These are phyloP conservation scores for Phialocephala sp. DNA, from an alignment of 2,329 filamentous ascomycete genomes.

Conservation along the genomic window DNA sequence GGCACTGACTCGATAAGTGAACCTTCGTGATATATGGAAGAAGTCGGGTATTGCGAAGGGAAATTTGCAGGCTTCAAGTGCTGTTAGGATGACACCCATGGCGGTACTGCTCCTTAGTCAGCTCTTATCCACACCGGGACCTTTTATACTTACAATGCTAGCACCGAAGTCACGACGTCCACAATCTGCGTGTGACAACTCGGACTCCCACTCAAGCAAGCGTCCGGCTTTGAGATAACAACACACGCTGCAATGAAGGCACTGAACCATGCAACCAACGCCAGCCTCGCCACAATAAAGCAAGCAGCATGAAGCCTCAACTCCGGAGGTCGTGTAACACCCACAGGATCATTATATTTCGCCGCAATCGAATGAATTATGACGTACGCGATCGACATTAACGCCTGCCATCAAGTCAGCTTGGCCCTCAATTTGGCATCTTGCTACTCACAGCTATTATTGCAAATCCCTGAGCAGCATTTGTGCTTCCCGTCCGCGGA, in stretches of 20 bases:
- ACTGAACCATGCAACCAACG: slow-evolving; percentile 33
- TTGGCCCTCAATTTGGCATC: background rate
- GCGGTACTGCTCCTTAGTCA: slow-evolving; percentile 27
- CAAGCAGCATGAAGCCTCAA: slow-evolving; percentile 33
- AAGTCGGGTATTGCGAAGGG: slow-evolving; percentile 32
- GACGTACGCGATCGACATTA: slow-evolving; percentile 33
- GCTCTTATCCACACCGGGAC: background rate
- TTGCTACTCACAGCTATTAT: slow-evolving; percentile 32
- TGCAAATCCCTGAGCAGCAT: slow-evolving; percentile 27
- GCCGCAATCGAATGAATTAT: slow-evolving; percentile 31
- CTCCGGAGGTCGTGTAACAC: slow-evolving; percentile 29
- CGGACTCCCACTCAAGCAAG: slow-evolving; percentile 21
- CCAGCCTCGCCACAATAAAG: slow-evolving; percentile 36
- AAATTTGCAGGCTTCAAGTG: slow-evolving; percentile 37
- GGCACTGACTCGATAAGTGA: slow-evolving; percentile 30
- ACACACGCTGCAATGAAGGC: slow-evolving; percentile 30
- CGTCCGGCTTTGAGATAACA: slow-evolving; percentile 28
- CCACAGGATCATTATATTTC: slow-evolving; percentile 31
- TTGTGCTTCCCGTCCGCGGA: slow-evolving; percentile 25
- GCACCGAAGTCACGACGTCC: slow-evolving; percentile 30
- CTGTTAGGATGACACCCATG: slow-evolving; percentile 35
- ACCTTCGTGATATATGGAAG: slow-evolving; percentile 16
- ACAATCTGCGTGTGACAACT: slow-evolving; percentile 30
- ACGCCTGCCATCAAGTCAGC: slow-evolving; percentile 26
- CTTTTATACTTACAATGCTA: slow-evolving; percentile 33